A percentile compares a stretch with the other conserved stretches of the same genome.
These are phyloP conservation scores for Lactifluus piperatus DNA, from an alignment of 768 basidiomycete genomes.

Conservation along the genomic window DNA sequence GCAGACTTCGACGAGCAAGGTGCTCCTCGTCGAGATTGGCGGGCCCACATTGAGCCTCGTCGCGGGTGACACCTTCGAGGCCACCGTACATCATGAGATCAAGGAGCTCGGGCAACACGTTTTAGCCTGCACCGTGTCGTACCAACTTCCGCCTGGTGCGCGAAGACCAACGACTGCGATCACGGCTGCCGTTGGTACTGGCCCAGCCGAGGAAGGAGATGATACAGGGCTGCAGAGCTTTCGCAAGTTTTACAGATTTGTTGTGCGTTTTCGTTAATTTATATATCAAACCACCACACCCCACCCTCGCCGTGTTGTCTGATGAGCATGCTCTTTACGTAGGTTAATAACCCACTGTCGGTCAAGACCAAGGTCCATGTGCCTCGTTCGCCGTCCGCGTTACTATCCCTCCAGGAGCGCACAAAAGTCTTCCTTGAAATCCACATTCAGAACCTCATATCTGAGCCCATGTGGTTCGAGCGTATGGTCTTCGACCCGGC, in stretches of 20 bases:
- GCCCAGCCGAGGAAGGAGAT: slow-evolving; percentile 21
- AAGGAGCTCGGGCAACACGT: slow-evolving; percentile 93
- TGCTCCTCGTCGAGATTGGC: slow-evolving; percentile 53
- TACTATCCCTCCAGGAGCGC: slow-evolving; percentile 53
- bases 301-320: background rate
- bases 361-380: slow-evolving; percentile 92
- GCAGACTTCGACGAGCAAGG: slow-evolving; percentile 68
- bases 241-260: slow-evolving; percentile 88
- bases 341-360: slow-evolving; percentile 92
- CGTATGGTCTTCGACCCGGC: slow-evolving; percentile 71
- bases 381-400: slow-evolving; percentile 63
- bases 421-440: slow-evolving; percentile 88
- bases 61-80: slow-evolving; percentile 54
- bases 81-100: slow-evolving; percentile 75
- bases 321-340: slow-evolving; percentile 3
- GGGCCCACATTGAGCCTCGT: slow-evolving; percentile 40
- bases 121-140: slow-evolving; percentile 75
- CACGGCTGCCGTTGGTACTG: slow-evolving; percentile 29
- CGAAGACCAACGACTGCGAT: slow-evolving; percentile 43
- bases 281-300: background rate
- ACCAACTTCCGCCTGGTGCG: slow-evolving; percentile 57
- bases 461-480: slow-evolving; percentile 69
- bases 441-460: slow-evolving; percentile 83
- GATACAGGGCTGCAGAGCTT: slow-evolving; percentile 61
- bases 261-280: slow-evolving; percentile 34